Evolutionary conservation across 306 rosid genomes (phyloP).

Genomic region (Lagenaria siceraria): DNA sequence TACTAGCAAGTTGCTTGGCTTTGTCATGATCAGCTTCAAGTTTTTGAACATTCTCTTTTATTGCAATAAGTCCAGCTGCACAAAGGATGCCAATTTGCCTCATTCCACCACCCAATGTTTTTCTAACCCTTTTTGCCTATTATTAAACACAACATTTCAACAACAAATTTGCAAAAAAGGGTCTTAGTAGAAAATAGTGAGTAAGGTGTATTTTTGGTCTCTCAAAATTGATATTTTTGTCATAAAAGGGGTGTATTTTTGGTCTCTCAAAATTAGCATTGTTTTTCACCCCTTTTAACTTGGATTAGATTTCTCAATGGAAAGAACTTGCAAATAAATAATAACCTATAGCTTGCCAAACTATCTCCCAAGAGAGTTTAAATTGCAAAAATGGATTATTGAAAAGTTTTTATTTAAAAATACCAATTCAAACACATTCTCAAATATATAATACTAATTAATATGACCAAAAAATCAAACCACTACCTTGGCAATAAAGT

Average conservation of each 20-base stretch:
- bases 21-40: constrained; percentile 74
- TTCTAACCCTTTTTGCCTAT: constrained; percentile 65
- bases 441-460: not conserved
- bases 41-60: constrained; percentile 53
- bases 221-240: too few relatives aligned
- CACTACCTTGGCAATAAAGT: constrained; percentile 71
- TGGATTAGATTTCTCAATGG: not conserved
- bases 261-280: too few relatives aligned
- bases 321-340: not conserved
- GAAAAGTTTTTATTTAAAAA: not conserved
- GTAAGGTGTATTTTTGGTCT: too few relatives aligned
- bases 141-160: not conserved
- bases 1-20: constrained; percentile 66
- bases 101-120: constrained; percentile 96
- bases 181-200: too few relatives aligned
- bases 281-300: too few relatives aligned
- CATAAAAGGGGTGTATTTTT: too few relatives aligned
- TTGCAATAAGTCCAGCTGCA: constrained; percentile 74
- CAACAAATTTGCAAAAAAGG: not conserved
- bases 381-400: too few relatives aligned
- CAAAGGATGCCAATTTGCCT: constrained; percentile 81
- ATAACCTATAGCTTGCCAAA: not conserved
- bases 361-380: not conserved
- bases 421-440: not conserved
- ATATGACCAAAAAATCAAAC: not conserved